Percentiles rank a stretch among this genome's conserved stretches.
These are phyloP conservation scores for Fonsecaea pedrosoi DNA, from an alignment of 2,329 filamentous ascomycete species.

Conservation along the genomic window DNA sequence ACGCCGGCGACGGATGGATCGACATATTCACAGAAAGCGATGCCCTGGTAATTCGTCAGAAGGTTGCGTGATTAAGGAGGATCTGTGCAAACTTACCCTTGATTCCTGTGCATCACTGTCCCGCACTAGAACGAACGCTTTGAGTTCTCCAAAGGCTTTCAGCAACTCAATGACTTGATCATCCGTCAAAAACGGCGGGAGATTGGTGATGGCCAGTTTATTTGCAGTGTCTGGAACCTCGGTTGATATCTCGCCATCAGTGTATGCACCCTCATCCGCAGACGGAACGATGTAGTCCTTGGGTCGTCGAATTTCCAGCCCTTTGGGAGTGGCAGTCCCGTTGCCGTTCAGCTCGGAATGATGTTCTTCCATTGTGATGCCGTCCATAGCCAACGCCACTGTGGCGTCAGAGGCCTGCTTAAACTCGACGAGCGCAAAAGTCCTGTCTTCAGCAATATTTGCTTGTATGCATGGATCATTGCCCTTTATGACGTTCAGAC, in stretches of 20 bases:
- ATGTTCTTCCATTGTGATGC: slow-evolving; percentile 82
- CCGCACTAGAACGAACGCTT: slow-evolving; percentile 88
- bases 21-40: slow-evolving; percentile 94
- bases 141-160: slow-evolving; percentile 88
- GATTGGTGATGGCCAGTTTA: slow-evolving; percentile 92
- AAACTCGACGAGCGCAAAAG: slow-evolving; percentile 90
- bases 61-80: background rate
- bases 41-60: slow-evolving; percentile 65
- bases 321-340: slow-evolving; percentile 59
- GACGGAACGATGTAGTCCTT: slow-evolving; percentile 97
- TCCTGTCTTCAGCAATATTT: slow-evolving; percentile 77
- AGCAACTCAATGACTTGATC: slow-evolving; percentile 91
- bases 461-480: slow-evolving; percentile 84
- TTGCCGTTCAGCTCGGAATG: slow-evolving; percentile 58
- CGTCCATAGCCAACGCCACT: slow-evolving; percentile 86
- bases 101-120: slow-evolving; percentile 86
- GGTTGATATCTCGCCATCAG: slow-evolving; percentile 70
- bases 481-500: slow-evolving; percentile 86
- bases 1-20: slow-evolving; percentile 77
- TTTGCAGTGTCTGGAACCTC: slow-evolving; percentile 89
- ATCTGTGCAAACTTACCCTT: slow-evolving; percentile 64
- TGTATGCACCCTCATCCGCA: slow-evolving; percentile 73
- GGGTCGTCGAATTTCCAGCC: slow-evolving; percentile 78
- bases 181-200: slow-evolving; percentile 85
- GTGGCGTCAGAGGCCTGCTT: slow-evolving; percentile 86